Conservation (phyloP, 305 asterid species). For the Coffea humblotiana region DNA sequence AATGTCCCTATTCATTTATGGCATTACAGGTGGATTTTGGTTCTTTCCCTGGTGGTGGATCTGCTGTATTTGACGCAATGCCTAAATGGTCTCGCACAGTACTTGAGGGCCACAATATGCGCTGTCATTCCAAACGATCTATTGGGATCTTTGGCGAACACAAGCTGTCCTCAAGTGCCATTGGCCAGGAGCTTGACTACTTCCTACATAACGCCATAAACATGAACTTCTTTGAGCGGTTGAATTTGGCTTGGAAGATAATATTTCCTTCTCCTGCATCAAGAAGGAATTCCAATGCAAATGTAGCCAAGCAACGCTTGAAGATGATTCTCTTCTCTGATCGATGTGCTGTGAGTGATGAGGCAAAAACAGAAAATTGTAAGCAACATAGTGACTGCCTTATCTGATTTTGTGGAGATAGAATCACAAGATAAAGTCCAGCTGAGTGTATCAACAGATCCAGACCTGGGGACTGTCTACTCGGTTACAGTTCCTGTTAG, state of each 20-base stretch:
- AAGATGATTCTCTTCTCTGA: conserved; percentile 98
- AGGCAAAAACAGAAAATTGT: conserved; percentile 95
- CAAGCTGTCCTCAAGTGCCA: conserved; percentile 48
- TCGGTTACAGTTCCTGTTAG: conserved; percentile 90
- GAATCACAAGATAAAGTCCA: conserved; percentile 97
- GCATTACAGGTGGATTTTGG: conserved; percentile 56
- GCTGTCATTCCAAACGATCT: conserved; percentile 61
- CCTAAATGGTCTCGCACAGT: conserved; percentile 42
- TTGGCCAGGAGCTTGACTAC: conserved; percentile 67
- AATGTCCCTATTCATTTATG: neutral
- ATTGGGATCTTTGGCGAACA: conserved; percentile 47
- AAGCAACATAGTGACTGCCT: conserved; percentile 70
- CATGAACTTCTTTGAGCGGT: conserved; percentile 76
- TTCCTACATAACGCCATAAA: conserved; percentile 67
- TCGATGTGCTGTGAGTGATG: conserved; percentile 94
- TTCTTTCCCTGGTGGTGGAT: conserved; percentile 47
- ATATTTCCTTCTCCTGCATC: conserved; percentile 73
- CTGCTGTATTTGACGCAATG: conserved; percentile 32
- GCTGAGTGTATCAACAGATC: conserved; percentile 84
- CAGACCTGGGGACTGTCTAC: conserved; percentile 81
- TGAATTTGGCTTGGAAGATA: conserved; percentile 91
- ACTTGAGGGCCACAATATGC: conserved; percentile 35
- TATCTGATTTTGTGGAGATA: conserved; percentile 92
- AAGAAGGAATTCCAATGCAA: conserved; percentile 70
- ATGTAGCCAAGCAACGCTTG: conserved; percentile 88